Base-by-base conservation (phyloP, 805 yeast genomes). In the Candida hungchunana region DNA sequence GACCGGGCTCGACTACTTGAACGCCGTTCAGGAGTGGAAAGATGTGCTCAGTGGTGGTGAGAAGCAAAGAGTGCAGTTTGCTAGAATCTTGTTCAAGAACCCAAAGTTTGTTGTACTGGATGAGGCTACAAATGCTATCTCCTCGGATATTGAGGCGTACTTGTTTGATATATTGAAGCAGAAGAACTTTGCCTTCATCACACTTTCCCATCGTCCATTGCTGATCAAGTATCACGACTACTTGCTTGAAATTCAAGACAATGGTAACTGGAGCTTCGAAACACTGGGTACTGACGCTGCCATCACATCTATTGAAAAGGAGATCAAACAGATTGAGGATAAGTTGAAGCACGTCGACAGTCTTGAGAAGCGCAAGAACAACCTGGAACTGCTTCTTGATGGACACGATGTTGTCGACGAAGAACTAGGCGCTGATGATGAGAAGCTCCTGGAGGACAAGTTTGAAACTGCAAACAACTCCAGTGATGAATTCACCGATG, bases 21-120 rank as follows among this genome's bases (percentile, higher is more conserved):
- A 69, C 44, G 55, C 67, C 5, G 48, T 60, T 9, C 71, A 80
- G 40, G 86, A 79, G 47, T 88, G 96, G 96, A 80, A 80, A 52
- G 94, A 83, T 55, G 82, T 88, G n/a, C 71, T 88, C 46, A 82
- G 93, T 60, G 97, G 97, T n/a, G 97, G 97, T 39, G 97, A 88
- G 58, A 81, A 86, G 61, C 97, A 88, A 65, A 76, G 95, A 55
- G 73, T 88, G 58, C 77, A 86, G 58, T 83, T 88, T 64, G 96
- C 97, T 0, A 71, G 96, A 49, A 74, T 88, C 3, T 63, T 88
- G 47, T 86, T 81, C 63, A 85, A 82, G 55, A 73, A 74, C 36
- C 95, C 95, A 31, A 72, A 74, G 55, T 85, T 85, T 58, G 87
- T 88, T 4, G 76, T 88, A 3, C 69, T 88, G 43, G 97, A 88